Evolutionary conservation across 495 filamentous ascomycete genomes (phyloP), one percentile per base, ranked within the genome.

Genomic region (Aspergillus sclerotiicarbonarius): DNA sequence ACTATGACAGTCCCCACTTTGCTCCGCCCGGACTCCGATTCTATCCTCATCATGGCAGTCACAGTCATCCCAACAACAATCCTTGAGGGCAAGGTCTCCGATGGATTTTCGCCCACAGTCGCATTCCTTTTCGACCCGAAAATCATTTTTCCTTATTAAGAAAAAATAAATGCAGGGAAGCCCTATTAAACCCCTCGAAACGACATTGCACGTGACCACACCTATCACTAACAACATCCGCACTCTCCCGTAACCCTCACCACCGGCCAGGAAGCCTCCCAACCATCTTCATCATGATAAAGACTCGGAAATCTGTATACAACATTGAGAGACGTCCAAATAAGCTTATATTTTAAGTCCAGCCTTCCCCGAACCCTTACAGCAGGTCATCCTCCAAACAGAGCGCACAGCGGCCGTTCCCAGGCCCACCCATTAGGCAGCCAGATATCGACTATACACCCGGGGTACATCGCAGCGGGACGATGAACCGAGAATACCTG

Each of bases 271-370:
- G 21, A 25, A 19, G 0, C 4, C 25, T 5, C 25, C 16, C 9
- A 13, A 32, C 12, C 47, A 31, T 16, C 31, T 30, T 50, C 18
- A 21, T 16, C 10, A 16, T n/a, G 25, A 25, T 25, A 25, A 25
- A 25, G 25, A 3, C 15, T 25, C 15, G 16, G 5, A 41, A 3
- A 2, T 2, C 37, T n/a, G n/a, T 18, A 16, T 50, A 1, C 8
- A 33, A 13, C 37, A 46, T 51, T 29, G n/a, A 21, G n/a, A 3
- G 33, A 59, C 31, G 59, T 62, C 41, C 19, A 62, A 51, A 62
- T 65, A 65, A 65, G 63, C 63, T 62, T 65, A 65, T 60, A 52
- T 60, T 62, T 59, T 39, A 62, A 51, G 54, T 33, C 18, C n/a
- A 44, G 21, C 20, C 19, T 30, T 43, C 29, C 9, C 47, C 39